Conservation (phyloP, 805 yeast genomes). For the Hanseniaspora mollemarum region DNA sequence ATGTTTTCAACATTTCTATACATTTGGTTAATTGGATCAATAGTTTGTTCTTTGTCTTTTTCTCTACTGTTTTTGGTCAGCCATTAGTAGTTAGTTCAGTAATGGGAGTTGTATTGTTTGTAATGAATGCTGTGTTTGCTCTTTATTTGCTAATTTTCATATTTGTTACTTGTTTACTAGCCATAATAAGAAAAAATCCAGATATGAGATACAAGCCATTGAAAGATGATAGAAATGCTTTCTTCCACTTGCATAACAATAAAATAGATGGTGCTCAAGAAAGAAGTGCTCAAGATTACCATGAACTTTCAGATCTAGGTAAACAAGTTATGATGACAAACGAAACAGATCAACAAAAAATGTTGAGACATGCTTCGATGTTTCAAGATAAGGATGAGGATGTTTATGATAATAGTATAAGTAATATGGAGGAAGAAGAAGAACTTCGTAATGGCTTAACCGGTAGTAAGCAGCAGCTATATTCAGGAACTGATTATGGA, state of each 20-base stretch:
- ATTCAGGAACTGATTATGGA: slow-evolving; percentile 7
- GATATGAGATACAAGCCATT: slow-evolving; percentile 92
- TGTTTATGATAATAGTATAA: slow-evolving; percentile 1
- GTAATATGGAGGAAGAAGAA: slow-evolving; percentile 2
- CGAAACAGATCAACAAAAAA: slow-evolving; percentile 27
- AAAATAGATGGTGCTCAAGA: slow-evolving; percentile 23
- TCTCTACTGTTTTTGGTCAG: slow-evolving; percentile 70
- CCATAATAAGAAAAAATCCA: slow-evolving; percentile 79
- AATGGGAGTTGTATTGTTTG: slow-evolving; percentile 80
- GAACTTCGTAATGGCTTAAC: not conserved
- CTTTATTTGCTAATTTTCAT: slow-evolving; percentile 72
- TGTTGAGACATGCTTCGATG: slow-evolving; percentile 19
- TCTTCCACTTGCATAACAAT: slow-evolving; percentile 57
- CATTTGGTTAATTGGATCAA: slow-evolving; percentile 70
- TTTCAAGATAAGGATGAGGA: slow-evolving; percentile 7
- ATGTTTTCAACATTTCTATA: slow-evolving; percentile 81
- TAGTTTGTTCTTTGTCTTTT: slow-evolving; percentile 77
- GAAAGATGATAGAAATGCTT: slow-evolving; percentile 94
- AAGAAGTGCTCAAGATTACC: slow-evolving; percentile 21
- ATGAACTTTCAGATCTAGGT: slow-evolving; percentile 29
- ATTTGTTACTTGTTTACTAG: slow-evolving; percentile 74
- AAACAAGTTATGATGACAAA: slow-evolving; percentile 31
- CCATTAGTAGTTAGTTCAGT: slow-evolving; percentile 84
- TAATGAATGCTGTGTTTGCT: slow-evolving; percentile 82
- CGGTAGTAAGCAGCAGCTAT: not conserved